Conservation (phyloP, 2,329 filamentous ascomycete genomes). For the Bertia moriformis region DNA sequence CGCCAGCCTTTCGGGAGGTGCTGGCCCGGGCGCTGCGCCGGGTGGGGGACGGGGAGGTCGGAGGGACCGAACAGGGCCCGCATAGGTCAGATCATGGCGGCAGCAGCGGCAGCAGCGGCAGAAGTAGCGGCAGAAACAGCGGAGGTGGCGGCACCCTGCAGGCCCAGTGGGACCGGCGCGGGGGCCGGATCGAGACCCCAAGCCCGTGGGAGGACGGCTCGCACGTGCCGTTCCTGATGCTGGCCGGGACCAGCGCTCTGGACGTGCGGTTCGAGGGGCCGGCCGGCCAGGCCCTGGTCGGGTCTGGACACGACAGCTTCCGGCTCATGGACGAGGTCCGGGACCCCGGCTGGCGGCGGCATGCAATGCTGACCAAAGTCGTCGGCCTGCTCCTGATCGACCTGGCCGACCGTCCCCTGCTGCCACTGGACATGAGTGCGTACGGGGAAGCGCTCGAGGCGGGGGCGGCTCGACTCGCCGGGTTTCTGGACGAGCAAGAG, state of each 20-base stretch:
- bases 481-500: conserved; percentile 46
- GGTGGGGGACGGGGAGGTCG: conserved; percentile 59
- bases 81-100: too few species aligned
- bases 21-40: conserved; percentile 62
- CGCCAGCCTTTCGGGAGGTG: conserved; percentile 62
- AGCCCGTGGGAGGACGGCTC: conserved; percentile 67
- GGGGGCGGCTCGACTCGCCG: conserved; percentile 55
- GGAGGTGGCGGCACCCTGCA: conserved; percentile 56
- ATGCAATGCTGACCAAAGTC: conserved; percentile 64
- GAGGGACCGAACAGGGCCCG: too few species aligned
- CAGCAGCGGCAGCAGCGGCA: too few species aligned
- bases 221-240: conserved; percentile 72
- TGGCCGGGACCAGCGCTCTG: conserved; percentile 75
- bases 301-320: conserved; percentile 76
- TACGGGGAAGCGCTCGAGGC: conserved; percentile 53
- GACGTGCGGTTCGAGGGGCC: conserved; percentile 57
- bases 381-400: conserved; percentile 71
- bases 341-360: conserved; percentile 72
- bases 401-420: conserved; percentile 62
- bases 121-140: too few species aligned
- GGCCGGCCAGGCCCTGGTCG: conserved; percentile 27
- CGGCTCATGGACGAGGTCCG: conserved; percentile 70
- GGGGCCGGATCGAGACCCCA: conserved; percentile 49
- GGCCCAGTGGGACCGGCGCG: conserved; percentile 58
- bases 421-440: conserved; percentile 66